These are phyloP conservation scores for Euphorbia celastroides DNA, from an alignment of 441 rosid genomes.

Conservation along the genomic window DNA sequence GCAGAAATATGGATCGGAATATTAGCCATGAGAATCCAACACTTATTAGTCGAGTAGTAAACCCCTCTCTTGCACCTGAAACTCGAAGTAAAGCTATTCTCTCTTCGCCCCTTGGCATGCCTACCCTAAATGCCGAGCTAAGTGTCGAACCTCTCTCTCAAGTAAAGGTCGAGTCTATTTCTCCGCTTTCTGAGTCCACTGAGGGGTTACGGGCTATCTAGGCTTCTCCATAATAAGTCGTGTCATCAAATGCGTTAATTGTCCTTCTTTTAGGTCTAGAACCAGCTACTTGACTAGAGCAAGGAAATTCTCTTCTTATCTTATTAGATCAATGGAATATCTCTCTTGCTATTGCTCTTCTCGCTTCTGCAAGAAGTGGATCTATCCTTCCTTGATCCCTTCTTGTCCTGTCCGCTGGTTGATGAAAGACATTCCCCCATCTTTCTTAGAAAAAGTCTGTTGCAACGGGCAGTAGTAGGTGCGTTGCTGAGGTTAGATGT, in stretches of 20 bases:
- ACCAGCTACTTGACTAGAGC: too few species aligned
- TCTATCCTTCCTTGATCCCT: conserved; percentile 1
- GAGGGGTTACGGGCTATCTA: too few species aligned
- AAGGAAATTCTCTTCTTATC: too few species aligned
- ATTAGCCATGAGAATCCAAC: background rate
- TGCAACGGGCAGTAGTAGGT: background rate
- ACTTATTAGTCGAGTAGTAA: background rate
- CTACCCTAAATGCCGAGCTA: too few species aligned
- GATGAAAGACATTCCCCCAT: background rate
- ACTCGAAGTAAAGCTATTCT: too few species aligned
- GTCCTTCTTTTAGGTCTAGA: too few species aligned
- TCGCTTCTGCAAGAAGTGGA: background rate
- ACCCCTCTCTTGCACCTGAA: background rate
- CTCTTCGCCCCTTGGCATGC: too few species aligned
- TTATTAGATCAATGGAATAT: background rate
- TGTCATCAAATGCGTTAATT: too few species aligned
- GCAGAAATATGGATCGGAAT: background rate
- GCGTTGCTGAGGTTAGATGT: conserved; percentile 1
- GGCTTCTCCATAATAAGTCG: too few species aligned
- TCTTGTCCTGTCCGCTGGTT: background rate
- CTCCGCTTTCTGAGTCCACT: too few species aligned
- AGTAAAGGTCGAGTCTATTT: too few species aligned
- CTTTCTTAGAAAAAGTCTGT: background rate
- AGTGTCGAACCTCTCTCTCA: too few species aligned
- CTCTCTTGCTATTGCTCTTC: background rate